Percentiles rank a stretch among this genome's conserved stretches.
phyloP scores from a whole-genome alignment of 768 basidiomycete species.

The Podaxis pistillaris region DNA sequence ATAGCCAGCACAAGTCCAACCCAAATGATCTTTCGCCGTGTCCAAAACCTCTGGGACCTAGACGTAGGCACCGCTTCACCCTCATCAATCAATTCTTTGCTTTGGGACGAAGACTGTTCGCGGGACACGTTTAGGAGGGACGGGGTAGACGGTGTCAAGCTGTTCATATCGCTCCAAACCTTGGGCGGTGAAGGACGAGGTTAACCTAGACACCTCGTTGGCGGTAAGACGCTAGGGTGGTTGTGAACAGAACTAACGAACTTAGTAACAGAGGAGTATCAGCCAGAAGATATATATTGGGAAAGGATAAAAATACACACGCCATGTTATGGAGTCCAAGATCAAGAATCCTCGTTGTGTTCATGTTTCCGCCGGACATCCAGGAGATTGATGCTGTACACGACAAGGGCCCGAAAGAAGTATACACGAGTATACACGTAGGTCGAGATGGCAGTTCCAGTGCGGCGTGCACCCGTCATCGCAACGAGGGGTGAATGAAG shows the following conservation, averaged over 20 bases:
- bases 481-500: too few relatives aligned
- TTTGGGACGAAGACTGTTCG: background rate
- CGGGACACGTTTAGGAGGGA: background rate
- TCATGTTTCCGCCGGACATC: too few relatives aligned
- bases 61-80: conserved; percentile 15
- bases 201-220: background rate
- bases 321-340: background rate
- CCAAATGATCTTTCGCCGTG: conserved; percentile 18
- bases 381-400: too few relatives aligned
- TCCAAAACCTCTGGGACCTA: background rate
- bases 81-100: background rate
- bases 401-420: too few relatives aligned
- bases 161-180: background rate
- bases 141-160: background rate
- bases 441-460: too few relatives aligned
- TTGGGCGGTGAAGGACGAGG: background rate
- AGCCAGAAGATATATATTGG: background rate
- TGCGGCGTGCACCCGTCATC: too few relatives aligned
- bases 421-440: too few relatives aligned
- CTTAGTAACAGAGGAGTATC: background rate
- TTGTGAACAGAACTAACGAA: background rate
- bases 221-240: background rate
- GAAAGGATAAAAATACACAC: background rate
- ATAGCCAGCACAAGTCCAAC: conserved; percentile 19
- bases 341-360: too few relatives aligned